Base-by-base conservation (phyloP, 2,329 filamentous ascomycete species). In the Ilyonectria robusta region DNA sequence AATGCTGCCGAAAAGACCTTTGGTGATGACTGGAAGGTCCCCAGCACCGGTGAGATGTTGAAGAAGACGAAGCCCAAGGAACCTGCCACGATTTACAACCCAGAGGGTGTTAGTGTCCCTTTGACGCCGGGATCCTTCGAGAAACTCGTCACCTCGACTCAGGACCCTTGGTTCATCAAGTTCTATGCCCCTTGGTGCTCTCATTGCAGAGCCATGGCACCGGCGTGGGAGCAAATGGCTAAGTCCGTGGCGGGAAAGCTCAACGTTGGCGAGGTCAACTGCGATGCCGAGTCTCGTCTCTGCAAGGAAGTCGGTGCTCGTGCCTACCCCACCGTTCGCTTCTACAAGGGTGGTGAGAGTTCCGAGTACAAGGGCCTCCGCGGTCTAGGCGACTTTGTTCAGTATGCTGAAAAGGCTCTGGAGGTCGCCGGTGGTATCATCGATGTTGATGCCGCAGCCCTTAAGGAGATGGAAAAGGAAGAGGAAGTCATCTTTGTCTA, bases 151-250 rank as follows among this genome's bases (percentile, higher is more conserved):
- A 97, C 94, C 3, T 93, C 91, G 79, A 94, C 94, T 0, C 90
- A 93, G 70, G 94, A 98, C 70, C 92, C 95, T 6, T 99, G 96
- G 96, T 98, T 99, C 78, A 91, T 99, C 86, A 99, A 99, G 81
- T 98, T 99, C 80, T 98, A 98, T 79, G 95, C 94, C 19, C 97
- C 96, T 6, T 98, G 95, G 96, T 99, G 96, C 80, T 90, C 91
- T 73, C 96, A 99, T 82, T 99, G 97, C 81, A 93, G 97, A 82
- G 93, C 93, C 42, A 90, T 99, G 87, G 94, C 93, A 40, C 93
- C 96, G 3, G 94, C 91, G 70, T 99, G 96, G 96, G 85, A 90
- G 68, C 93, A 95, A 76, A 89, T 99, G 81, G 93, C 93, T 50
- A 94, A 95, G 78, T 94, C 95, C 77, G 96, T 98, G 93, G 90